phyloP scores from a whole-genome alignment of 1,284 basidiomycete genomes.

The Tremellales sp. region DNA sequence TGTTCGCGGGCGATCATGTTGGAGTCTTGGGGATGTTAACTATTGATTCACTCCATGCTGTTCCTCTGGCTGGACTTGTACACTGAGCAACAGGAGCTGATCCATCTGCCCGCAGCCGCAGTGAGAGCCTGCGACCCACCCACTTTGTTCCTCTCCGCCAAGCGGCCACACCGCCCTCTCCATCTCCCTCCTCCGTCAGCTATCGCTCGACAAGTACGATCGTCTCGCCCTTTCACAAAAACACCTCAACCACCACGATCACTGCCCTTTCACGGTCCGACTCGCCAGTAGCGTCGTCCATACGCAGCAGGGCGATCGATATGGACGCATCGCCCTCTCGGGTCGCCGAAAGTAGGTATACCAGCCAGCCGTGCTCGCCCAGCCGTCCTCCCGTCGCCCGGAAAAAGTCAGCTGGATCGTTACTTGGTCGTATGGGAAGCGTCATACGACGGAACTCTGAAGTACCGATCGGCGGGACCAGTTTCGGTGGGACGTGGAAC shows the following conservation, averaged over 20 bases:
- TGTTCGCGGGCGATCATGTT: no score
- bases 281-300: not conserved
- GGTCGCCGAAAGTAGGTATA: not conserved
- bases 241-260: not conserved
- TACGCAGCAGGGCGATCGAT: no score
- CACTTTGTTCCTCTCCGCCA: no score
- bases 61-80: no score
- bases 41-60: no score
- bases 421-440: constrained; percentile 25
- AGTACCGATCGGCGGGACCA: not conserved
- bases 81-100: no score
- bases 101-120: no score
- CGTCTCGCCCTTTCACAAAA: not conserved
- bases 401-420: constrained; percentile 22
- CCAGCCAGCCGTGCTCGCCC: not conserved
- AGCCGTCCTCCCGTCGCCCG: not conserved
- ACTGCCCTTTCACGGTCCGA: constrained; percentile 1
- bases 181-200: not conserved
- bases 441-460: constrained; percentile 24
- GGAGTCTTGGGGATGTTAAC: no score
- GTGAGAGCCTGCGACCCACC: no score
- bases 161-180: not conserved
- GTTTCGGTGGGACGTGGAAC: not conserved
- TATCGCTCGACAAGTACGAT: not conserved
- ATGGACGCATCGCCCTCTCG: no score